A percentile compares a stretch with the other conserved stretches of the same genome.
phyloP scores from a whole-genome alignment of 371 early-diverging fungal species.

The Coemansia sp. region DNA sequence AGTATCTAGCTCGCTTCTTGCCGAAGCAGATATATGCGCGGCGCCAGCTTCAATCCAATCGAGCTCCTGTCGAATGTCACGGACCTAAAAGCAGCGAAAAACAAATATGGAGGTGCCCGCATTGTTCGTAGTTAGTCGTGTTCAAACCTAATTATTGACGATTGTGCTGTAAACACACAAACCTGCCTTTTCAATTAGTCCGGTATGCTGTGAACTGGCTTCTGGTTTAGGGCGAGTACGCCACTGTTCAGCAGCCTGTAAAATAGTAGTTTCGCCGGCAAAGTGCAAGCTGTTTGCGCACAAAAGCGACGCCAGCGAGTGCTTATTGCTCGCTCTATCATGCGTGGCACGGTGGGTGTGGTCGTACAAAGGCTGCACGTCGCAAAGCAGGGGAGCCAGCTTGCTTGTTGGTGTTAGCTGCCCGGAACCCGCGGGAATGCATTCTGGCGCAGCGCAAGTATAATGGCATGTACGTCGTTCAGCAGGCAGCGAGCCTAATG shows the following conservation, averaged over 20 bases:
- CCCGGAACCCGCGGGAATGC: not conserved
- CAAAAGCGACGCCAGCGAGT: not conserved
- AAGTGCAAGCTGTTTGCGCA: not conserved
- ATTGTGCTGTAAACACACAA: not conserved
- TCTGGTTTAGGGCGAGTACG: not conserved
- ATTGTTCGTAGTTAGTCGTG: no score
- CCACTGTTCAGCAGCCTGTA: not conserved
- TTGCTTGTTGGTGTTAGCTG: not conserved
- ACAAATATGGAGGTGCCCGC: no score
- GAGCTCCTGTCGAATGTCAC: not conserved
- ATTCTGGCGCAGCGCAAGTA: not conserved
- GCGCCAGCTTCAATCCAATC: not conserved
- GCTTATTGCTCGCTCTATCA: not conserved
- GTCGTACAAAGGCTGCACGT: not conserved
- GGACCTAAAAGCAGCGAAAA: not conserved
- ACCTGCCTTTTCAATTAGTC: not conserved
- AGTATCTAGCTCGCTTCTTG: not conserved
- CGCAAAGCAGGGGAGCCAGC: not conserved
- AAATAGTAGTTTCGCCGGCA: not conserved
- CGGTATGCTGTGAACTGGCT: not conserved
- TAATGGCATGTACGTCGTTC: no score
- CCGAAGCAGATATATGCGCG: not conserved
- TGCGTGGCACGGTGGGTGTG: no score
- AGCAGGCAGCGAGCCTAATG: not conserved
- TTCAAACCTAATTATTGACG: no score